phyloP scores from a whole-genome alignment of 345 rosid species.

The Euphorbia peplus region DNA sequence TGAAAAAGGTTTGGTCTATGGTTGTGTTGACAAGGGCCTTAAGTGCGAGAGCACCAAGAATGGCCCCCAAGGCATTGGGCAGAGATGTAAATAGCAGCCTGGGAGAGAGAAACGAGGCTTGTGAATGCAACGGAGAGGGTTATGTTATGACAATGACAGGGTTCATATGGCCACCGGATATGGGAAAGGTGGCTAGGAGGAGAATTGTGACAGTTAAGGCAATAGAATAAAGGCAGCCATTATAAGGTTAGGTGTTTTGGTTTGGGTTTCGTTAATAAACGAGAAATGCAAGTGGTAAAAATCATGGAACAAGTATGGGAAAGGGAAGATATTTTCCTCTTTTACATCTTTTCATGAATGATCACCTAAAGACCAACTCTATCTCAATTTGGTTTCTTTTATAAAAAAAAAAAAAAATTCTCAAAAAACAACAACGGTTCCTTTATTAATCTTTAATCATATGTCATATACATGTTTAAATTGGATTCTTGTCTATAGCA shows the following conservation, averaged over 20 bases:
- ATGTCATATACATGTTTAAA: no score
- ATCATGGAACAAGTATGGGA: no score
- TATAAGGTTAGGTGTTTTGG: constrained; percentile 21
- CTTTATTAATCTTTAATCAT: no score
- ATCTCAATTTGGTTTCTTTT: no score
- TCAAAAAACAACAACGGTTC: no score
- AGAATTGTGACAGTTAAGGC: constrained; percentile 20
- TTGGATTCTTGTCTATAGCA: no score
- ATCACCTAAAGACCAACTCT: no score
- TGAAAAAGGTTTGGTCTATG: constrained; percentile 22
- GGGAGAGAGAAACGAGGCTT: constrained; percentile 23
- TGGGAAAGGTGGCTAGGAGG: constrained; percentile 29
- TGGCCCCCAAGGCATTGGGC: constrained; percentile 41
- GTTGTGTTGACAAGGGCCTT: constrained; percentile 25
- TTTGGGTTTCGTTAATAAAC: constrained; percentile 14
- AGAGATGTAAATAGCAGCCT: constrained; percentile 25
- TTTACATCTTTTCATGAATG: no score
- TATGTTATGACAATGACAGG: no score
- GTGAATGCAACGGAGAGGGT: constrained; percentile 32
- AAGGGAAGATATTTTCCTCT: no score
- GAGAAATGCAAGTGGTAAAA: no score
- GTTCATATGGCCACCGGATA: constrained; percentile 45
- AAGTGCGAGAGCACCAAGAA: constrained; percentile 33
- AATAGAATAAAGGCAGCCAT: constrained; percentile 12
- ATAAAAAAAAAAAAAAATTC: no score